Evolutionary conservation across 1,139 yeast species (phyloP), one percentile per base, ranked within the genome.

Genomic region (Lodderomyces parapsilosis): DNA sequence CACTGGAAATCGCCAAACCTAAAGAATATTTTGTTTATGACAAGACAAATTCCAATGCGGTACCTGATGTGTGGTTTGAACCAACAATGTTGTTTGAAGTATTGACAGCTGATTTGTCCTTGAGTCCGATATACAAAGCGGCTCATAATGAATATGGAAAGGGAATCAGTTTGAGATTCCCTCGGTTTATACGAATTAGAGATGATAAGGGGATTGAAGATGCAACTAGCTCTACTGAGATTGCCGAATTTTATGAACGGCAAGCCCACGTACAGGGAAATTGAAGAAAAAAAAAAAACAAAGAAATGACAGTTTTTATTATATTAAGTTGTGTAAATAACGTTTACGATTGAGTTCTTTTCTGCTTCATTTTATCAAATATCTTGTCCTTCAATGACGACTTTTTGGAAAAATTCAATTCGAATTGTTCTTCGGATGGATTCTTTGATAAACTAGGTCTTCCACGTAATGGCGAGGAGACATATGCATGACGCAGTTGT

Each of bases 61-160:
- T 68, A 22, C 98, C 99, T 0, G 98, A 93, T 60, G 93, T 93
- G 10, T 93, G 99, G 99, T 87, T 93, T 58, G 96, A 93, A 55
- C 98, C 99, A 3, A 76, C 85, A 0, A 68, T 74, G 39, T 74
- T 93, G 6, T 91, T 95, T 71, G 99, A 93, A 63, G 96, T 93
- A 1, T 74, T 90, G 48, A 88, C 96, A 0, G 99, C 99, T 0
- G 99, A 93, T 65, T 72, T 93, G 42, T 89, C 97, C 0, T 76
- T 93, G 44, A 86, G 96, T 41, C 99, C 99, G 0, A 73, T 90
- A 9, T 93, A 93, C 62, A 90, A 89, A 57, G 96, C 98, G 0
- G 98, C 95, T 2, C 80, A 79, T 33, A 76, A 77, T 28, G 79
- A 79, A 45, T 78, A 83, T 49, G 96, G 93, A 1, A 87, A 86